Percentiles rank a stretch among this genome's conserved stretches.
phyloP scores from a whole-genome alignment of 1,284 basidiomycete species.

The Naganishia albida region DNA sequence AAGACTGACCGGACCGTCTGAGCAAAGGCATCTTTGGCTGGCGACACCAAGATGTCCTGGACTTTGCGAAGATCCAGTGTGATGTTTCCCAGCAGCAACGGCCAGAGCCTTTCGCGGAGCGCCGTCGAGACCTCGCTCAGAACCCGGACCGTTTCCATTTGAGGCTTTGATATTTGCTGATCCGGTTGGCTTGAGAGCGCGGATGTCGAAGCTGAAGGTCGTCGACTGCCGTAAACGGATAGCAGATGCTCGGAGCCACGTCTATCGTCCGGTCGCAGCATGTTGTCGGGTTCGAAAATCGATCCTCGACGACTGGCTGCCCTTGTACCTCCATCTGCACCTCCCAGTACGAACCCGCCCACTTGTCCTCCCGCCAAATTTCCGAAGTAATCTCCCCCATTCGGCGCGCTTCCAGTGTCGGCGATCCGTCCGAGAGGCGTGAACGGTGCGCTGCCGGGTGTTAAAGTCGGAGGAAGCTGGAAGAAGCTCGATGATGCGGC shows the following conservation, averaged over 20 bases:
- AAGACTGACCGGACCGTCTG: constrained; percentile 2
- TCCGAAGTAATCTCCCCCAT: constrained; percentile 3
- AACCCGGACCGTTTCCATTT: neutral
- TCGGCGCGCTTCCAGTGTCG: neutral
- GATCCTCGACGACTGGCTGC: constrained; percentile 2
- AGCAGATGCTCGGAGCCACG: neutral
- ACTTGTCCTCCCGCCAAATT: neutral
- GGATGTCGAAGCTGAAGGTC: neutral
- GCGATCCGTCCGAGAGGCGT: constrained; percentile 10
- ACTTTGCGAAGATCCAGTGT: constrained; percentile 7
- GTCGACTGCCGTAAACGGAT: neutral
- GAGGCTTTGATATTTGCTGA: neutral
- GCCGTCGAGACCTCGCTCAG: neutral
- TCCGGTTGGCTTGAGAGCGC: neutral
- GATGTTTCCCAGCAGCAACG: neutral
- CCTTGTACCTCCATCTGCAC: neutral
- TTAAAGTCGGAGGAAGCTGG: neutral
- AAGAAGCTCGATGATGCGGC: neutral
- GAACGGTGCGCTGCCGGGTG: constrained; percentile 4
- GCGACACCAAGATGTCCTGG: neutral
- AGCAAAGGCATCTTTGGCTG: neutral
- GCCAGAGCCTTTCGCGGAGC: constrained; percentile 1
- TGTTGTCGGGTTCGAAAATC: neutral
- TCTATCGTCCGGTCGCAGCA: neutral
- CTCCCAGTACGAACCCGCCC: neutral